These are phyloP conservation scores for Phyllosticta ampelicida DNA, from an alignment of 2,329 filamentous ascomycete genomes.

Conservation along the genomic window DNA sequence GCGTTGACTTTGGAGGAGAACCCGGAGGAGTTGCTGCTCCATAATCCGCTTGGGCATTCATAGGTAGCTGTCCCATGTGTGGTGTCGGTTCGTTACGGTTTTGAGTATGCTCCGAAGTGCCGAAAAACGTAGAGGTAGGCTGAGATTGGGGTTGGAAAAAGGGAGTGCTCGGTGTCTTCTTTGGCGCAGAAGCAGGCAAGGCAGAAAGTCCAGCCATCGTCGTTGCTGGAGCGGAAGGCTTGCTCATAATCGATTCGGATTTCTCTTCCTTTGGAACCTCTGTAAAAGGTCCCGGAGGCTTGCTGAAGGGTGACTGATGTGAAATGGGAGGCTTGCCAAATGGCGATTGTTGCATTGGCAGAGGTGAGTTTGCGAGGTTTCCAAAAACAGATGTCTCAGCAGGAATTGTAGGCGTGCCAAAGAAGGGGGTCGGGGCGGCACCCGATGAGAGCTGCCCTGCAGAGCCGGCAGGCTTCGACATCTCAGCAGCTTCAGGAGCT, in stretches of 20 bases:
- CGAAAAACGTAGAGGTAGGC: not conserved
- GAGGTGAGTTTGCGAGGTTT: not conserved
- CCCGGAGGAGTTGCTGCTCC: not conserved
- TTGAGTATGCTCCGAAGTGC: not conserved
- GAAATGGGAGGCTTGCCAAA: not conserved
- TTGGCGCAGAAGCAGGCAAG: not conserved
- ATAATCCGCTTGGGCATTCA: not conserved
- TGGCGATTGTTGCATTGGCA: not conserved
- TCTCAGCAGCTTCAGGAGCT: not conserved
- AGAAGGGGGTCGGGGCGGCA: too few relatives aligned
- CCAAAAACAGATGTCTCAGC: not conserved
- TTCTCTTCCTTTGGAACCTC: not conserved
- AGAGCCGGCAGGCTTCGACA: not conserved
- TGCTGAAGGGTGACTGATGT: not conserved
- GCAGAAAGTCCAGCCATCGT: not conserved
- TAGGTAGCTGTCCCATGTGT: not conserved
- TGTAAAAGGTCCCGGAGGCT: not conserved
- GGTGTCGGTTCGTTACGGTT: not conserved
- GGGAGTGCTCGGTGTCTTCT: not conserved
- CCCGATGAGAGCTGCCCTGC: not conserved
- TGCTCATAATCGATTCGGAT: not conserved
- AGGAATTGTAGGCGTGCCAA: not conserved
- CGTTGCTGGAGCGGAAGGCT: not conserved
- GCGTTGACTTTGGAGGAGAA: slow-evolving; percentile 2
- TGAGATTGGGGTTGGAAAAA: not conserved